Conservation (phyloP, 2,329 filamentous ascomycete genomes). For the Penicillium thymicola region DNA sequence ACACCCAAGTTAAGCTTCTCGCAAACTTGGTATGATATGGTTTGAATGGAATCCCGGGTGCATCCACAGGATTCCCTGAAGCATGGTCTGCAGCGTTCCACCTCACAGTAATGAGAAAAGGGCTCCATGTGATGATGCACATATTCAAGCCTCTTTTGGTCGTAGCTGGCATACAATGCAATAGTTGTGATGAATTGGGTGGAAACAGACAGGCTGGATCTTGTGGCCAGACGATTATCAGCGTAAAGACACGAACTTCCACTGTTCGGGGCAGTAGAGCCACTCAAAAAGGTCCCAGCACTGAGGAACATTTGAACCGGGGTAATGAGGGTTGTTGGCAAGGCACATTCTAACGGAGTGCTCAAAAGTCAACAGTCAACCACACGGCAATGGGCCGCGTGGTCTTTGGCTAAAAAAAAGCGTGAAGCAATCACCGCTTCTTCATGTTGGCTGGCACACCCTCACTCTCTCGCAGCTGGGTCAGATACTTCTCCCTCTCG, state of each 20-base stretch:
- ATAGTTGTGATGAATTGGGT: neutral
- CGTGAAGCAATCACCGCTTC: constrained; percentile 34
- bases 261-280: neutral
- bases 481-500: constrained; percentile 59
- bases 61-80: neutral
- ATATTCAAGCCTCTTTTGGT: neutral
- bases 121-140: neutral
- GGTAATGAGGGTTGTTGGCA: neutral
- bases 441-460: constrained; percentile 40
- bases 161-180: neutral
- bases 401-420: neutral
- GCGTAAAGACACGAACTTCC: neutral
- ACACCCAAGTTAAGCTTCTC: neutral
- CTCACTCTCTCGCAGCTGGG: constrained; percentile 49
- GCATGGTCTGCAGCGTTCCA: neutral
- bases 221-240: neutral
- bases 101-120: neutral
- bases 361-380: neutral
- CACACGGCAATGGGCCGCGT: neutral
- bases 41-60: neutral
- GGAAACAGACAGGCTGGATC: neutral
- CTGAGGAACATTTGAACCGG: neutral
- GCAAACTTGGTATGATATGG: neutral
- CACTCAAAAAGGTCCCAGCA: too few species aligned
- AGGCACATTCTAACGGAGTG: neutral